phyloP scores from a whole-genome alignment of 2,329 filamentous ascomycete genomes.

The Onygenales sp. region DNA sequence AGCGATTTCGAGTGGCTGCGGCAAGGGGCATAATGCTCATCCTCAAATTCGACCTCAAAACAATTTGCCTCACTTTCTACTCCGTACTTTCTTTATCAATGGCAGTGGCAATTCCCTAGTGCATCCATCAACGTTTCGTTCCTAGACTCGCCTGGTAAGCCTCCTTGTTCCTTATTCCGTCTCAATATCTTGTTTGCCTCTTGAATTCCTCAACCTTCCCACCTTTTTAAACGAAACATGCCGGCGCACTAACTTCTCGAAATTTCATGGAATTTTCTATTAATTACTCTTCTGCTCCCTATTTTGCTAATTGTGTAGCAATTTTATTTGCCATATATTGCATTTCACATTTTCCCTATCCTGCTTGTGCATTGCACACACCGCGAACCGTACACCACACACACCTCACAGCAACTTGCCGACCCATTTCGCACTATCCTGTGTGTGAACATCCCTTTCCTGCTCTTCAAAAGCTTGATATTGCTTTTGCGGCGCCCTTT shows the following conservation, averaged over 20 bases:
- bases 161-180: neutral
- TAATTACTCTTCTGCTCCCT: neutral
- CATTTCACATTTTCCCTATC: neutral
- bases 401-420: neutral
- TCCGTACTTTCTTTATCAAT: neutral
- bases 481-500: neutral
- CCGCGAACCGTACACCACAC: neutral
- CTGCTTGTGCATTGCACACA: neutral
- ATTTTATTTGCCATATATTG: neutral
- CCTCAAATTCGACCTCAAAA: no score
- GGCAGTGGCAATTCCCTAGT: neutral
- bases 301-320: neutral
- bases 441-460: neutral
- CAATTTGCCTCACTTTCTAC: slow-evolving; percentile 1
- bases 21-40: no score
- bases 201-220: neutral
- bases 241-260: neutral
- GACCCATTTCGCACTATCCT: neutral
- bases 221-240: neutral
- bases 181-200: no score
- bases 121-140: neutral
- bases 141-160: neutral
- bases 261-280: neutral
- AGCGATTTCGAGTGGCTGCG: no score
- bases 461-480: neutral